phyloP scores from a whole-genome alignment of 2,329 filamentous ascomycete species.

The Colletotrichum coccodes region DNA sequence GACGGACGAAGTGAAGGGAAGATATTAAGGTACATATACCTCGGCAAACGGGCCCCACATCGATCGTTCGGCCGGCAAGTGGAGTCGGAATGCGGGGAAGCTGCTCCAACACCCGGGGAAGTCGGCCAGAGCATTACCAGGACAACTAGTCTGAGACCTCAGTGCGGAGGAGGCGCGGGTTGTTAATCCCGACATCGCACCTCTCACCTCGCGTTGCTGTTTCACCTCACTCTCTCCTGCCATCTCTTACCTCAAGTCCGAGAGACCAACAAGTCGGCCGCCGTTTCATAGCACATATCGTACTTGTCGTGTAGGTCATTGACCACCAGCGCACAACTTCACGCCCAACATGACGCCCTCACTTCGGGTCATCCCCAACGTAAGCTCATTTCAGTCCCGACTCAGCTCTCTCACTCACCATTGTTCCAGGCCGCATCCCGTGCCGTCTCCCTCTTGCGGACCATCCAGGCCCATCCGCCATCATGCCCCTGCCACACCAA shows the following conservation, averaged over 20 bases:
- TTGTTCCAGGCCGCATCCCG: constrained; percentile 64
- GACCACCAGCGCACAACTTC: not conserved
- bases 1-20: not conserved
- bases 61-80: constrained; percentile 28
- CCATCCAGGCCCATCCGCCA: constrained; percentile 90
- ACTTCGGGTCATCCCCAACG: constrained; percentile 41
- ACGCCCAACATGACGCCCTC: constrained; percentile 32
- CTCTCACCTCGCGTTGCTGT: not conserved
- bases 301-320: not conserved
- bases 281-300: not conserved
- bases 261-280: not conserved
- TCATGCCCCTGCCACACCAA: constrained; percentile 94
- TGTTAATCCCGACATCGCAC: constrained; percentile 25
- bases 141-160: constrained; percentile 2
- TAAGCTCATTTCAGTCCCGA: constrained; percentile 27
- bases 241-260: not conserved
- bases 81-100: constrained; percentile 30
- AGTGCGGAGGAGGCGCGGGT: constrained; percentile 27
- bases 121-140: constrained; percentile 4
- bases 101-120: constrained; percentile 15
- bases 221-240: not conserved
- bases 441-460: constrained; percentile 80
- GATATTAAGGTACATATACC: not conserved
- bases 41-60: constrained; percentile 26
- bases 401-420: not conserved